Conservation (phyloP, 495 filamentous ascomycete species). For the Hypoxylon fragiforme region DNA sequence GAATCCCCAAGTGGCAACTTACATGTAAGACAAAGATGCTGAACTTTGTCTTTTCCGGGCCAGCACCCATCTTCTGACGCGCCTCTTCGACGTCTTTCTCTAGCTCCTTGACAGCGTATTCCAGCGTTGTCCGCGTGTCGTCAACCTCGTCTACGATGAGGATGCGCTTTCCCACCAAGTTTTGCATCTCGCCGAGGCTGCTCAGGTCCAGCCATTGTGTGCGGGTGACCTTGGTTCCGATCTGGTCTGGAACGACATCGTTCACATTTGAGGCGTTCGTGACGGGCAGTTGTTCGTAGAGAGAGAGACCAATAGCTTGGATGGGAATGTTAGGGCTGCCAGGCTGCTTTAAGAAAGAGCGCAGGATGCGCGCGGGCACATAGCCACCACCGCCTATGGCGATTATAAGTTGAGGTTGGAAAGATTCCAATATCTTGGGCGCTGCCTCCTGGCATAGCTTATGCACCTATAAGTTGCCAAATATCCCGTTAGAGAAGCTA, state of each 20-base stretch:
- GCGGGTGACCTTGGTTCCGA: slow-evolving; percentile 91
- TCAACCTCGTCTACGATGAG: slow-evolving; percentile 99
- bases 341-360: slow-evolving; percentile 92
- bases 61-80: slow-evolving; percentile 65
- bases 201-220: slow-evolving; percentile 97
- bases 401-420: slow-evolving; percentile 95
- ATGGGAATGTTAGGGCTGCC: slow-evolving; percentile 95
- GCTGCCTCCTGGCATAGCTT: slow-evolving; percentile 91
- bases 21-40: slow-evolving; percentile 94
- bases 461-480: slow-evolving; percentile 69
- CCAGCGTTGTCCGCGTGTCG: slow-evolving; percentile 93
- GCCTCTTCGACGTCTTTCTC: slow-evolving; percentile 93
- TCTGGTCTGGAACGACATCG: slow-evolving; percentile 63
- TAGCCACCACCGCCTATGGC: slow-evolving; percentile 98
- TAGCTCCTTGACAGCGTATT: slow-evolving; percentile 94
- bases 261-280: slow-evolving; percentile 37
- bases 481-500: slow-evolving; percentile 20
- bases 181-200: slow-evolving; percentile 82
- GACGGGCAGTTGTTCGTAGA: slow-evolving; percentile 81
- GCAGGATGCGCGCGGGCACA: slow-evolving; percentile 93
- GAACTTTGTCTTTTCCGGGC: slow-evolving; percentile 79
- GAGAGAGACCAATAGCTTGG: slow-evolving; percentile 95
- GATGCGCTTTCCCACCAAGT: slow-evolving; percentile 94
- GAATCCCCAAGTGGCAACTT: slow-evolving; percentile 52
- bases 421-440: slow-evolving; percentile 74